phyloP scores from a whole-genome alignment of 2,329 filamentous ascomycete genomes.

The Fusarium concolor region DNA sequence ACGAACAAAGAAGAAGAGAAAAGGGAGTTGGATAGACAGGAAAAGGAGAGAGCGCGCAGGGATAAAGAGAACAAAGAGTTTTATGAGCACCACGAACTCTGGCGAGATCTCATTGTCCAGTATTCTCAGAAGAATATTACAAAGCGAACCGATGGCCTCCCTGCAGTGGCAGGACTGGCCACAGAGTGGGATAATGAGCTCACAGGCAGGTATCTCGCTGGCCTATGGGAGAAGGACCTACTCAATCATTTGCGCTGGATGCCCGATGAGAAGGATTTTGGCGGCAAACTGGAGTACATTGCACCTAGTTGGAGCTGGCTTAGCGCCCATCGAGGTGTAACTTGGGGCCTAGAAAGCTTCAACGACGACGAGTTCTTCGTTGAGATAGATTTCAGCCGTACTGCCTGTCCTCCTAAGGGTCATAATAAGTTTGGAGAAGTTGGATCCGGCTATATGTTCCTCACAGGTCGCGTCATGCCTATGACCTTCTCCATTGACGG shows the following conservation, averaged over 20 bases:
- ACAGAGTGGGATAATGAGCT: conserved; percentile 27
- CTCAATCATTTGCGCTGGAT: conserved; percentile 37
- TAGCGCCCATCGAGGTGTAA: conserved; percentile 39
- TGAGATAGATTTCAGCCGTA: conserved; percentile 18
- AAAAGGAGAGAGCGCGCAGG: no score
- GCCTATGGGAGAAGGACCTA: conserved; percentile 41
- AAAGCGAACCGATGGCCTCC: conserved; percentile 36
- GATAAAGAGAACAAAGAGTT: conserved; percentile 11
- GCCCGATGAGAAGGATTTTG: conserved; percentile 22
- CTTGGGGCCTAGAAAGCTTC: conserved; percentile 33
- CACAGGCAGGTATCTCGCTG: conserved; percentile 42
- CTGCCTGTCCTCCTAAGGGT: conserved; percentile 10
- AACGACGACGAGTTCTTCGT: conserved; percentile 25
- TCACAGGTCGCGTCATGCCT: conserved; percentile 31
- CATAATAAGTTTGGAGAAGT: conserved; percentile 37
- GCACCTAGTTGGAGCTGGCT: conserved; percentile 47
- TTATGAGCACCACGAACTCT: conserved; percentile 33
- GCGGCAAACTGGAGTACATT: conserved; percentile 5
- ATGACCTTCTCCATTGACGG: conserved; percentile 6
- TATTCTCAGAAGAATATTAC: conserved; percentile 43
- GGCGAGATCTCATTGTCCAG: conserved; percentile 42
- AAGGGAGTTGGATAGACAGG: no score
- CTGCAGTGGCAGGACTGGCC: conserved; percentile 43
- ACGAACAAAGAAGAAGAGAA: no score
- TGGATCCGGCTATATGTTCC: conserved; percentile 33